phyloP scores from a whole-genome alignment of 176 grass and related monocot species.

The Bonia amplexicaulis region DNA sequence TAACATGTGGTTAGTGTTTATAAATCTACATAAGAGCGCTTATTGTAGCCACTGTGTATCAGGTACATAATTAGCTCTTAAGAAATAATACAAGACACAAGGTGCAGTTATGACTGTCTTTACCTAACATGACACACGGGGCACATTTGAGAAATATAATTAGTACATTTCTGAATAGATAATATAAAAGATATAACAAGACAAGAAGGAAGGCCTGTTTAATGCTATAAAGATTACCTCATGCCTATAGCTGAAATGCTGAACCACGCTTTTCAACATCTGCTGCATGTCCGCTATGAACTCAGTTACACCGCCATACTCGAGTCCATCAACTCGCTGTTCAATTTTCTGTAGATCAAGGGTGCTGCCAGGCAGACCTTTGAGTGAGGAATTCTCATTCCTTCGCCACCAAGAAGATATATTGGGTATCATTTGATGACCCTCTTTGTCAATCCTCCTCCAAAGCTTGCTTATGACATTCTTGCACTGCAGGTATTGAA shows the following conservation, averaged over 20 bases:
- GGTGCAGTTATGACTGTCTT: background rate
- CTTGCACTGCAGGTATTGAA: slow-evolving; percentile 70
- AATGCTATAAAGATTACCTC: slow-evolving; percentile 43
- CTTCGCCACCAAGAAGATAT: slow-evolving; percentile 89
- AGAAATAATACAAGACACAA: background rate
- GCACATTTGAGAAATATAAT: background rate
- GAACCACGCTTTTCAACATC: slow-evolving; percentile 88
- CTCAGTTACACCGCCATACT: slow-evolving; percentile 62
- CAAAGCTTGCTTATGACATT: slow-evolving; percentile 98
- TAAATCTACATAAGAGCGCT: background rate
- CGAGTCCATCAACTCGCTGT: slow-evolving; percentile 76
- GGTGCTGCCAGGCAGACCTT: slow-evolving; percentile 44
- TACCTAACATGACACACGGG: background rate
- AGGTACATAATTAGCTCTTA: background rate
- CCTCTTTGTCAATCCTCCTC: slow-evolving; percentile 90
- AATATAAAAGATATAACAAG: background rate
- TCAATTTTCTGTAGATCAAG: slow-evolving; percentile 86
- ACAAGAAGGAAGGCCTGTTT: background rate
- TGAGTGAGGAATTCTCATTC: slow-evolving; percentile 70
- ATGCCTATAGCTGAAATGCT: slow-evolving; percentile 61
- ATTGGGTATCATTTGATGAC: slow-evolving; percentile 75
- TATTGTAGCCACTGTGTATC: background rate
- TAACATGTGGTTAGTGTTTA: background rate
- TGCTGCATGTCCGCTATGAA: slow-evolving; percentile 89
- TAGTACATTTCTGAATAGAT: background rate